Evolutionary conservation across 441 rosid species (phyloP).

Genomic region (Populus hybrid): DNA sequence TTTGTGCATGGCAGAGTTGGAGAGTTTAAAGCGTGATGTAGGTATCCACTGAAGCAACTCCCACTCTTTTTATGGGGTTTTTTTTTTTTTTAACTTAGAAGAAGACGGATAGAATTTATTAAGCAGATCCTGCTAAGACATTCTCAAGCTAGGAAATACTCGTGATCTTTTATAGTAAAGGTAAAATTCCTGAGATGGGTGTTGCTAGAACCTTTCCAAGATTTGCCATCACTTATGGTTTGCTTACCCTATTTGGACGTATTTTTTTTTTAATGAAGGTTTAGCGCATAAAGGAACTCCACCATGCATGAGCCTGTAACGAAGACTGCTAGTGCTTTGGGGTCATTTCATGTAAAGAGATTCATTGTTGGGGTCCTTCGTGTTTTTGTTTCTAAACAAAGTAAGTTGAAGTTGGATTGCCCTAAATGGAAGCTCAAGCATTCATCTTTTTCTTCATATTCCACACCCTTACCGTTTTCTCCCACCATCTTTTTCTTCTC

Average conservation of each 20-base stretch:
- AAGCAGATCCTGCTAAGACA: conserved; percentile 27
- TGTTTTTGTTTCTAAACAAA: conserved; percentile 7
- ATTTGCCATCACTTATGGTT: background rate
- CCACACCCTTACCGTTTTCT: background rate
- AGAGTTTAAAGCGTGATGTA: conserved; percentile 1
- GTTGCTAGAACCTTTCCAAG: conserved; percentile 25
- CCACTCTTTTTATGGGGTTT: background rate
- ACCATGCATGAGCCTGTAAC: conserved; percentile 17
- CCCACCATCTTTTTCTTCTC: background rate
- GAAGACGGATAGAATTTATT: conserved; percentile 6
- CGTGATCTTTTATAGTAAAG: conserved; percentile 13
- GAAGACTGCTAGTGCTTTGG: conserved; percentile 14
- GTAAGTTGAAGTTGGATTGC: conserved; percentile 21
- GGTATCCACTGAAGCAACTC: conserved; percentile 2
- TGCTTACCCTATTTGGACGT: background rate
- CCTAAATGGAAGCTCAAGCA: conserved; percentile 15
- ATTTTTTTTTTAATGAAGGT: background rate
- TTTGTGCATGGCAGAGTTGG: background rate
- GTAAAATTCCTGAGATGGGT: conserved; percentile 2
- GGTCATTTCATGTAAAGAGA: conserved; percentile 34
- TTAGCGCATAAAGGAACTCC: conserved; percentile 34
- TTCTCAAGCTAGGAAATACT: conserved; percentile 21
- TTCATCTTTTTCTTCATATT: conserved; percentile 17
- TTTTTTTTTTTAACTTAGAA: background rate
- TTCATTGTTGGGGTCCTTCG: conserved; percentile 10